phyloP scores from a whole-genome alignment of 805 yeast species.

The Nakazawaea peltata region DNA sequence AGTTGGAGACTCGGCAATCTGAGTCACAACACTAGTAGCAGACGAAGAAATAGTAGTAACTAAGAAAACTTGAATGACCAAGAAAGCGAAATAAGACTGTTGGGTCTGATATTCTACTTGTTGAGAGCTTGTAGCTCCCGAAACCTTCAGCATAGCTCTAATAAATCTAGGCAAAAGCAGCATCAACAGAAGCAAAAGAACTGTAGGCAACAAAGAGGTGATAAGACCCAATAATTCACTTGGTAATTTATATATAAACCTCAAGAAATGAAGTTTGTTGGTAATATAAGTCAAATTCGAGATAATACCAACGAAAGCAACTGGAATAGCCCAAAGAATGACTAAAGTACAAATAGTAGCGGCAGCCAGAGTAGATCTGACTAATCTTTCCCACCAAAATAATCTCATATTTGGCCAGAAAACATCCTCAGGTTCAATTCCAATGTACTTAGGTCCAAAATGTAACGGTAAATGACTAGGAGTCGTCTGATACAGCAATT shows the following conservation, averaged over 20 bases:
- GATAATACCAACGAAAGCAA: conserved; percentile 68
- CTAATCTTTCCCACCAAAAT: conserved; percentile 72
- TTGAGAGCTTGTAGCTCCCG: conserved; percentile 53
- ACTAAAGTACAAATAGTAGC: conserved; percentile 49
- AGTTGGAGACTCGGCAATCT: conserved; percentile 51
- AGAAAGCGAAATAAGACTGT: conserved; percentile 60
- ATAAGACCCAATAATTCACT: conserved; percentile 46
- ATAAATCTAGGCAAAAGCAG: conserved; percentile 57
- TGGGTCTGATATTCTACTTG: conserved; percentile 58
- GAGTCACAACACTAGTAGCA: conserved; percentile 59
- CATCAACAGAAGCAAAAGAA: conserved; percentile 60
- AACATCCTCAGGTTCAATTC: conserved; percentile 55
- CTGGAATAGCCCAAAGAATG: conserved; percentile 70
- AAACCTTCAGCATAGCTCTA: conserved; percentile 49
- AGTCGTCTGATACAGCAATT: conserved; percentile 57
- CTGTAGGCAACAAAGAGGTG: conserved; percentile 63
- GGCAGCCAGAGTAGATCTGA: conserved; percentile 42
- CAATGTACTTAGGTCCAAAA: conserved; percentile 52
- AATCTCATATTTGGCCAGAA: conserved; percentile 68
- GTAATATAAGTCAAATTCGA: conserved; percentile 62
- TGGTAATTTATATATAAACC: conserved; percentile 52
- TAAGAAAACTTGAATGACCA: conserved; percentile 63
- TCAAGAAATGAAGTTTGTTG: conserved; percentile 44
- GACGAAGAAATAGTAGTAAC: conserved; percentile 67
- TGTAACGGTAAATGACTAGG: conserved; percentile 61